phyloP scores from a whole-genome alignment of 495 filamentous ascomycete species.

The Ramalina intermedia region DNA sequence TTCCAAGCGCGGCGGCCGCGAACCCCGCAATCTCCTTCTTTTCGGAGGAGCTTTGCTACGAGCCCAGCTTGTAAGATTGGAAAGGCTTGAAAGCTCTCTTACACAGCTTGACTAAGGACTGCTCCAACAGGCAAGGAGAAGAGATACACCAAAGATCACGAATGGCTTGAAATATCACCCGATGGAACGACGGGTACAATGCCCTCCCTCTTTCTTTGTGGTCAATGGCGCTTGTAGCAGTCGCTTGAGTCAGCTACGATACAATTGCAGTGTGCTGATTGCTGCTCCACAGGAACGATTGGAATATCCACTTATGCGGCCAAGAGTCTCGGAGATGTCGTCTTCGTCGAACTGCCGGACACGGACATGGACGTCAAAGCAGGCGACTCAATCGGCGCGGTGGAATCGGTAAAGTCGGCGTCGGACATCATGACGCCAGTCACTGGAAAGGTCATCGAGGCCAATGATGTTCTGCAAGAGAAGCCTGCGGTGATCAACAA shows the following conservation, averaged over 20 bases:
- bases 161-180: slow-evolving; percentile 81
- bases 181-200: slow-evolving; percentile 47
- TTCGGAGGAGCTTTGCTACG: slow-evolving; percentile 7
- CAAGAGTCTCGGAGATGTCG: slow-evolving; percentile 81
- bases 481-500: slow-evolving; percentile 78
- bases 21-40: background rate
- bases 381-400: slow-evolving; percentile 68
- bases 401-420: slow-evolving; percentile 95
- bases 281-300: slow-evolving; percentile 42
- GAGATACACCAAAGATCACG: slow-evolving; percentile 93
- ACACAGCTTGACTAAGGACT: no score
- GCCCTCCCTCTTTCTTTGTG: background rate
- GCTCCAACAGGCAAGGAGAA: slow-evolving; percentile 33
- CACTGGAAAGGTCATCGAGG: slow-evolving; percentile 53
- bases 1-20: background rate
- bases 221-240: no score
- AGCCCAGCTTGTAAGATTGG: slow-evolving; percentile 5
- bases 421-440: slow-evolving; percentile 90
- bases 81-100: no score
- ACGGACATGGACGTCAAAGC: slow-evolving; percentile 49
- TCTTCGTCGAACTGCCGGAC: slow-evolving; percentile 84
- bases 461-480: slow-evolving; percentile 62
- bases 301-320: slow-evolving; percentile 89
- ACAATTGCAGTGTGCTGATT: no score
- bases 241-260: no score